Conservation (phyloP, 768 basidiomycete genomes). For the Lanmaoa rubissima region DNA sequence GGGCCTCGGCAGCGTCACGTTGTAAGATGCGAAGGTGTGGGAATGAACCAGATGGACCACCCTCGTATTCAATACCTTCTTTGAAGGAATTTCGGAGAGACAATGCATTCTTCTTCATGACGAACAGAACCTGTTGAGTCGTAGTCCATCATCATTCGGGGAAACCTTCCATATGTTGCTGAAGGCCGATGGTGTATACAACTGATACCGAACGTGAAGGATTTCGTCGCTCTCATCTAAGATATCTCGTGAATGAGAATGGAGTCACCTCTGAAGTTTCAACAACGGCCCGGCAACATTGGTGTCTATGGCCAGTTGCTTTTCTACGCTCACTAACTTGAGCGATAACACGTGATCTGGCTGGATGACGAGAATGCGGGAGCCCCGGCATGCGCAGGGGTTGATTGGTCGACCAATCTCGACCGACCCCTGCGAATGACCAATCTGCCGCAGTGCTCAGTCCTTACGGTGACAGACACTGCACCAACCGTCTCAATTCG, state of each 20-base stretch:
- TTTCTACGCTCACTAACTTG: conserved; percentile 42
- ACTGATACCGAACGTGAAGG: no score
- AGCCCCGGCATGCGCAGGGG: no score
- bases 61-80: background rate
- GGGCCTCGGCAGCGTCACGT: background rate
- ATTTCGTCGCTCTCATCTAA: no score
- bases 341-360: conserved; percentile 54
- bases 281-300: conserved; percentile 7
- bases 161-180: conserved; percentile 15
- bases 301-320: conserved; percentile 9
- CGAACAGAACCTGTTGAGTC: conserved; percentile 25
- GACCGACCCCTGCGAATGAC: no score
- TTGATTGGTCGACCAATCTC: no score
- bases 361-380: conserved; percentile 44
- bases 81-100: background rate
- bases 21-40: conserved; percentile 19
- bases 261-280: conserved; percentile 21
- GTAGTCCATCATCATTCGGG: conserved; percentile 34
- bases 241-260: background rate
- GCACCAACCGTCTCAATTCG: no score
- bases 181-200: no score
- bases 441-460: no score
- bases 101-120: conserved; percentile 8
- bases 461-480: no score
- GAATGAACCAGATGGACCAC: conserved; percentile 8